Percentiles rank a stretch among this genome's conserved stretches.
These are phyloP conservation scores for Trametes polyzona DNA, from an alignment of 1,284 basidiomycete genomes.

Conservation along the genomic window DNA sequence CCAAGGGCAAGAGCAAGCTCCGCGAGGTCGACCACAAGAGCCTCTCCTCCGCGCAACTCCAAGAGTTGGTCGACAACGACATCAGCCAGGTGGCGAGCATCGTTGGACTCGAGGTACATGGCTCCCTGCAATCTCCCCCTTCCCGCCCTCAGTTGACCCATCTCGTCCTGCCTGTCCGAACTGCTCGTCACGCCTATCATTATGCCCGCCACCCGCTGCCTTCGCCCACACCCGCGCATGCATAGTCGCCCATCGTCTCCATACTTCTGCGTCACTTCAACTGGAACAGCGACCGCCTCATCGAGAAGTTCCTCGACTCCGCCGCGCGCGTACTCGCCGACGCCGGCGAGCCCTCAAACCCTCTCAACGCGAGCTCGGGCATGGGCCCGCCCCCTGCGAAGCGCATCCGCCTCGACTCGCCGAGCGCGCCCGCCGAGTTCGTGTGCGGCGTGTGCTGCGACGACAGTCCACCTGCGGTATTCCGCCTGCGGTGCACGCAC, in stretches of 20 bases:
- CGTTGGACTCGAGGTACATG: conserved; percentile 52
- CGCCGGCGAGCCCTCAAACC: conserved; percentile 34
- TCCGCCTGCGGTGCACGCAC: conserved; percentile 52
- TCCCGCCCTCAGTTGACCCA: conserved; percentile 14
- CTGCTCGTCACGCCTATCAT: no score
- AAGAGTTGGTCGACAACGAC: conserved; percentile 48
- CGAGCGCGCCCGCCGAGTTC: conserved; percentile 36
- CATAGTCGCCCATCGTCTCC: conserved; percentile 51
- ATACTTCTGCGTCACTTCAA: conserved; percentile 64
- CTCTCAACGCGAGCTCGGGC: conserved; percentile 3
- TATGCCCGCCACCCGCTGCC: not conserved
- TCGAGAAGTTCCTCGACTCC: conserved; percentile 58
- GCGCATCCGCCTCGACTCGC: conserved; percentile 34
- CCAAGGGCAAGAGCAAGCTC: conserved; percentile 36
- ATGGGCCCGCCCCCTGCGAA: conserved; percentile 29
- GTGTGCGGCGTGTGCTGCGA: conserved; percentile 61
- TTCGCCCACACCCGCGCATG: not conserved
- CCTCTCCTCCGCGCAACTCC: conserved; percentile 44
- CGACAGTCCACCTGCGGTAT: conserved; percentile 39
- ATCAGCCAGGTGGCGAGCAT: conserved; percentile 51
- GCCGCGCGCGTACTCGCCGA: conserved; percentile 46
- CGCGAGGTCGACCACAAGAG: conserved; percentile 37
- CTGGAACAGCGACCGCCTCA: conserved; percentile 69
- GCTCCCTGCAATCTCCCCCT: conserved; percentile 15
- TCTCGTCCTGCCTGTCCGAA: no score